Evolutionary conservation across 2,329 filamentous ascomycete species (phyloP), one percentile per base, ranked within the genome.

Genomic region (Chaetoscypha palmicola): DNA sequence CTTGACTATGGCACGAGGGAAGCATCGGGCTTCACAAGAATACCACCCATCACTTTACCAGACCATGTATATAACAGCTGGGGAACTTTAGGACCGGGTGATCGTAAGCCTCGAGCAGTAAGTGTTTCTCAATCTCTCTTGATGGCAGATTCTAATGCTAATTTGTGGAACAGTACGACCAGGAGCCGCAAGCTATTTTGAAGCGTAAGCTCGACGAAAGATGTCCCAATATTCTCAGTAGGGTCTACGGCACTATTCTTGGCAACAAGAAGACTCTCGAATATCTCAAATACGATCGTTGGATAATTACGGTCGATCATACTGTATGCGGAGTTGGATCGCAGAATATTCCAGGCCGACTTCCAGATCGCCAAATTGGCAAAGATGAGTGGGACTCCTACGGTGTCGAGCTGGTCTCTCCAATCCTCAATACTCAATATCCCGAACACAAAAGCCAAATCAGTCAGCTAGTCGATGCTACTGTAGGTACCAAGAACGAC

Each of bases 341-440:
- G 9, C 2, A 47, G 12, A 58, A 57, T 34, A 45, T 58, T 11
- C 38, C 32, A n/a, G 41, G 40, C 17, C 48, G 50, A 44, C 43
- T 59, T 14, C 53, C 54, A 24, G 36, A 45, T 11, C 33, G 21
- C 2, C 24, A 44, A 20, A 28, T 10, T 12, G 17, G 33, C 19
- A n/a, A 39, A 1, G 32, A 43, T 8, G 22, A 50, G 17, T 57
- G 55, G 56, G 56, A 58, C 31, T 54, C 54, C 8, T 52, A 48
- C 34, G 56, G 56, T 4, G 33, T 58, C 14, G 51, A 58, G 35
- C 30, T 56, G 9, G 42, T 50, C 33, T 56, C 55, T 22, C 53
- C 47, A 3, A 31, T 53, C 5, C 38, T 56, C 34, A 43, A 42
- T 5, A 46, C 50, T 2, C 38, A 37, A 12, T 10, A 21, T 1